These are phyloP conservation scores for Pestalotiopsis sp. DNA, from an alignment of 2,329 filamentous ascomycete species.

Conservation along the genomic window DNA sequence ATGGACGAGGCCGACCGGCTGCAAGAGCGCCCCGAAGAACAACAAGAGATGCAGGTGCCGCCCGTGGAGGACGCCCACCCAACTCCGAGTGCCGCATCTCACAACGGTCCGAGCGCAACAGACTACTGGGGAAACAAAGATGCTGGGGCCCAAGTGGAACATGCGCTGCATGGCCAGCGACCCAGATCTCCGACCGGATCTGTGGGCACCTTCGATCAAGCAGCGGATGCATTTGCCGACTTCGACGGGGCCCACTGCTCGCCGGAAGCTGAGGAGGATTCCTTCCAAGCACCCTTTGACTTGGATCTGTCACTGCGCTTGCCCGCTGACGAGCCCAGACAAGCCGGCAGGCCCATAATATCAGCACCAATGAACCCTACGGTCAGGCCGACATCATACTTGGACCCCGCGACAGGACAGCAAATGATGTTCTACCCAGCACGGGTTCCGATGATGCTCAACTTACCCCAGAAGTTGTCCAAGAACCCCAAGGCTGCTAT, in stretches of 20 bases:
- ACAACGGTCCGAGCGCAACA: conserved; percentile 22
- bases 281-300: conserved; percentile 25
- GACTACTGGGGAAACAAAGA: conserved; percentile 33
- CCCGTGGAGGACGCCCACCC: conserved; percentile 27
- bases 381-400: conserved; percentile 56
- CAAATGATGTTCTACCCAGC: conserved; percentile 95
- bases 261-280: conserved; percentile 45
- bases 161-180: conserved; percentile 28
- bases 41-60: conserved; percentile 32
- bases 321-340: conserved; percentile 18
- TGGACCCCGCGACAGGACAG: conserved; percentile 68
- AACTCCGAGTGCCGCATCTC: conserved; percentile 30
- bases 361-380: conserved; percentile 35
- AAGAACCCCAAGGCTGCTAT: conserved; percentile 67
- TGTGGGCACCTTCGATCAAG: conserved; percentile 65
- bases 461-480: conserved; percentile 85
- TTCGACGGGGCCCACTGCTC: conserved; percentile 82
- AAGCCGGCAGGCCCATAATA: conserved; percentile 25
- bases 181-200: conserved; percentile 57
- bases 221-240: conserved; percentile 70
- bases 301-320: conserved; percentile 17
- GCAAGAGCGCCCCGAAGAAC: conserved; percentile 35
- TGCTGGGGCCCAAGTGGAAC: conserved; percentile 21
- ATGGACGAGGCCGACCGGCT: conserved; percentile 57
- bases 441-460: conserved; percentile 90